Evolutionary conservation across 2,329 filamentous ascomycete species (phyloP), one percentile per base, ranked within the genome.

Genomic region (Apiospora kogelbergensis): DNA sequence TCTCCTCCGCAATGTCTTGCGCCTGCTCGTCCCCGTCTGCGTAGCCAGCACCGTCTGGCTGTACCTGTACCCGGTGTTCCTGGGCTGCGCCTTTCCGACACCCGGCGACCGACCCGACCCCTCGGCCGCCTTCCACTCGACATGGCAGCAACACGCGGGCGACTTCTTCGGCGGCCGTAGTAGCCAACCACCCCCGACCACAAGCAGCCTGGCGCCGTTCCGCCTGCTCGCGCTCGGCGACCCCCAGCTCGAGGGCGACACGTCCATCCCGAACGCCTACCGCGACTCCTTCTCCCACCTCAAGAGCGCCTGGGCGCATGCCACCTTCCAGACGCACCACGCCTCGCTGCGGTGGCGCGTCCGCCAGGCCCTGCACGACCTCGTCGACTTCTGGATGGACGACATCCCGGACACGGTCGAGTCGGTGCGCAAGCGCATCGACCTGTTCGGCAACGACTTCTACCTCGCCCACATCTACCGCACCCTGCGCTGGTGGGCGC

Each of bases 401-500:
- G 94, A 97, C 78, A 81, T 94, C 2, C 90, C 89, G 7, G 86
- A 88, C 73, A 85, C 90, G 22, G 73, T 95, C 65, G 84, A 90
- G 73, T 90, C 90, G 1, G 83, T 86, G 66, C 88, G 93, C 72
- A 99, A 99, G 82, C 87, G 88, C 22, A 80, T 99, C 73, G 96
- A 99, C 80, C 87, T 98, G 1, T 88, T 94, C 76, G 96, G 96
- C 4, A 99, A 99, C 80, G 96, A 99, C 81, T 93, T 90, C 76
- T 99, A 98, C 80, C 88, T 99, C 41, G 93, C 93, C 24, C 96
- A 99, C 79, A 94, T 98, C 69, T 98, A 97, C 80, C 88, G 93
- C 20, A 92, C 90, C 0, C 81, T 97, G 65, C 86, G 88, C 73
- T 97, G 94, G 93, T 97, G 93, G 91, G 88, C 92, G 0, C 82